A percentile compares a stretch with the other conserved stretches of the same genome.
Conservation (phyloP, 2,329 filamentous ascomycete species). For the Neofusicoccum cordaticola region DNA sequence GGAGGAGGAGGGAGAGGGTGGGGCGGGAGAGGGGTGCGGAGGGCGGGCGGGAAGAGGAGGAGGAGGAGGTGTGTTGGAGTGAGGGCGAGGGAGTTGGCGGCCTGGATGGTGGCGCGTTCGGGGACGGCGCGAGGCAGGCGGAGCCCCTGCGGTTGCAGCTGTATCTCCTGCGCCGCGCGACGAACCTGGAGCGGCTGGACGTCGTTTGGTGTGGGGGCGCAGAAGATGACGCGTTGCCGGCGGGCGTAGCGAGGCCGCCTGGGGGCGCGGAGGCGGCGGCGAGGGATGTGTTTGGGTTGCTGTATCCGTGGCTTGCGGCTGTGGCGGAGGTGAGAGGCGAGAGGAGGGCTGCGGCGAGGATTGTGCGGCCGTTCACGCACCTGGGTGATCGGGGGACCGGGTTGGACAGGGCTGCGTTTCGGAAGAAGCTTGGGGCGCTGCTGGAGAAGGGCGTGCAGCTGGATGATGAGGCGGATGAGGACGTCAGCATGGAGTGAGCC, state of each 20-base stretch:
- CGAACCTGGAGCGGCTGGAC: background rate
- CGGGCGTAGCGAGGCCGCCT: background rate
- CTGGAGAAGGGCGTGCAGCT: background rate
- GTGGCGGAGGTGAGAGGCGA: background rate
- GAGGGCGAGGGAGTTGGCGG: no score
- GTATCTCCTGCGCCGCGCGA: background rate
- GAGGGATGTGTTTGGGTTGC: background rate
- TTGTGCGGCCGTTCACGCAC: conserved; percentile 1
- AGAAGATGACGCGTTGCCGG: background rate
- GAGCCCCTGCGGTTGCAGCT: background rate
- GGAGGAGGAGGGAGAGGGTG: background rate
- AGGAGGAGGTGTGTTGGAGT: background rate
- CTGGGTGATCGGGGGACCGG: background rate
- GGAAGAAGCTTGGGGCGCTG: background rate
- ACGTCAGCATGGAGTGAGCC: background rate
- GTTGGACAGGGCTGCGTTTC: background rate
- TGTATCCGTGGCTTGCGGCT: background rate
- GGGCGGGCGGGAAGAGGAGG: background rate
- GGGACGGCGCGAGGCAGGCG: no score
- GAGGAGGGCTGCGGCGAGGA: background rate
- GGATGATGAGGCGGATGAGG: background rate
- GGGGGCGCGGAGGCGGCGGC: background rate
- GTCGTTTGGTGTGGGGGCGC: background rate
- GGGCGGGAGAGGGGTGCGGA: background rate
- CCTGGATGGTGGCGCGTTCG: no score